Percentiles rank a stretch among this genome's conserved stretches.
Conservation (phyloP, 148 eudicot genomes). For the Cornus controversa region DNA sequence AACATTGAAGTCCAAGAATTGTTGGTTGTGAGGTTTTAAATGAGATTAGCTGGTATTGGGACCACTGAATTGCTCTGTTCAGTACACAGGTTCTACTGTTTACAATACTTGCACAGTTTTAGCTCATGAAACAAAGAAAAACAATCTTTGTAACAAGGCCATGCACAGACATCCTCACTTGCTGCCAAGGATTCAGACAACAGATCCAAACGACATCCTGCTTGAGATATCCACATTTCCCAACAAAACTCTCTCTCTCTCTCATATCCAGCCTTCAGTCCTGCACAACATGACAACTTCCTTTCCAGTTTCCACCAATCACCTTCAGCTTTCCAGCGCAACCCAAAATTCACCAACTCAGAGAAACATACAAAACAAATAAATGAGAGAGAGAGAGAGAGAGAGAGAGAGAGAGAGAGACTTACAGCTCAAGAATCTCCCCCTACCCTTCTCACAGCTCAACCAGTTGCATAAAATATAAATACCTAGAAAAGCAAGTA, state of each 20-base stretch:
- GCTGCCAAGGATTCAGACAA: constrained; percentile 22
- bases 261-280: constrained; percentile 6
- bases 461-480: neutral
- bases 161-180: constrained; percentile 16
- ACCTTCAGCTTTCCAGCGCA: constrained; percentile 22
- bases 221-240: constrained; percentile 14
- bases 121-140: constrained; percentile 9
- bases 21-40: constrained; percentile 1
- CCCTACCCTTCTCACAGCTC: constrained; percentile 4
- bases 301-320: constrained; percentile 19
- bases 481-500: neutral
- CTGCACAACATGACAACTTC: constrained; percentile 20
- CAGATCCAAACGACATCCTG: constrained; percentile 18
- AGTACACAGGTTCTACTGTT: neutral
- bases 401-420: constrained; percentile 10
- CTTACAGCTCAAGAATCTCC: neutral
- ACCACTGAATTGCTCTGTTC: neutral
- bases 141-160: neutral
- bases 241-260: constrained; percentile 2
- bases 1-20: neutral
- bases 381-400: constrained; percentile 7
- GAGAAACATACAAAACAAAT: constrained; percentile 12
- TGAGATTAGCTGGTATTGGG: neutral
- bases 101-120: constrained; percentile 1
- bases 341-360: constrained; percentile 5